Evolutionary conservation across 208 protist species (phyloP).

Genomic region (Leptomonas pyrrhocoris): DNA sequence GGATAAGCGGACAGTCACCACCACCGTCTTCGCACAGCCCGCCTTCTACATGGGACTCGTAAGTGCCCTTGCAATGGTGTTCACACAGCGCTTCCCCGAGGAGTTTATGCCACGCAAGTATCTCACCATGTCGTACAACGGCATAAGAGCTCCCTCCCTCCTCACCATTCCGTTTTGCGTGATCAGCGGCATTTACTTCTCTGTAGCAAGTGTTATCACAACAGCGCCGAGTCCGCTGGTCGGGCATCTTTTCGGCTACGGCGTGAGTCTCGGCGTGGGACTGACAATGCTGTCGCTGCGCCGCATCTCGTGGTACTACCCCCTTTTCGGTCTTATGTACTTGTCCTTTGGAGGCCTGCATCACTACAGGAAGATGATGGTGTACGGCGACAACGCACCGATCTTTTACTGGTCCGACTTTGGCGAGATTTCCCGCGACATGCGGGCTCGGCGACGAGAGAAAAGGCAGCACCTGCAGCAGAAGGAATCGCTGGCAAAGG

Average conservation of each 20-base stretch:
- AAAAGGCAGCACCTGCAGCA: conserved; percentile 20
- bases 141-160: conserved; percentile 70
- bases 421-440: conserved; percentile 45
- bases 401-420: conserved; percentile 84
- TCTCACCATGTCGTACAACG: conserved; percentile 82
- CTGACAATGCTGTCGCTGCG: conserved; percentile 74
- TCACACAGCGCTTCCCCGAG: conserved; percentile 82
- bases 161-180: conserved; percentile 81
- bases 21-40: conserved; percentile 79
- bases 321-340: conserved; percentile 77
- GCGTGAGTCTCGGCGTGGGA: conserved; percentile 62
- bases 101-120: conserved; percentile 78
- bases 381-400: conserved; percentile 85
- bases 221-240: conserved; percentile 54
- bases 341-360: conserved; percentile 84
- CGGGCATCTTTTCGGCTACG: conserved; percentile 77
- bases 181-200: conserved; percentile 72
- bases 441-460: conserved; percentile 11
- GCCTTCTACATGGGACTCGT: conserved; percentile 81
- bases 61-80: conserved; percentile 77
- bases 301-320: conserved; percentile 86
- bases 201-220: conserved; percentile 70
- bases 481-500: conserved; percentile 4
- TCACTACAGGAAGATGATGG: conserved; percentile 88
- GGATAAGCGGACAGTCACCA: conserved; percentile 69